These are phyloP conservation scores for Acanthochlamys bracteata DNA, from an alignment of 106 monocot species.

Conservation along the genomic window DNA sequence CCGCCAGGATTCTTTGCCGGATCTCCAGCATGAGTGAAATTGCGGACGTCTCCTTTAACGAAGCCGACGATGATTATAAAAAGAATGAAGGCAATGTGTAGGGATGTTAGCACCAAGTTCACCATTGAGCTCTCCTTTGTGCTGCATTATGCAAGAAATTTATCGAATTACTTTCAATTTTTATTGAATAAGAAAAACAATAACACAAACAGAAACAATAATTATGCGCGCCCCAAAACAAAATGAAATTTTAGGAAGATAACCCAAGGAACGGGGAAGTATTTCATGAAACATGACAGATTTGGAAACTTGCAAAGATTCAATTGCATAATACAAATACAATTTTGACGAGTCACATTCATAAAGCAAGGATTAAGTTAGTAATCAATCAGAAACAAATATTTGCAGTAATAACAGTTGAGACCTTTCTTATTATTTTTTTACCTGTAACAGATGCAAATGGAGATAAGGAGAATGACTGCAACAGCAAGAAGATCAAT, in stretches of 20 bases:
- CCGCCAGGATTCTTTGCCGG: conserved; percentile 45
- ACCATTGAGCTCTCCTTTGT: conserved; percentile 81
- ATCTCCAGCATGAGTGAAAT: conserved; percentile 49
- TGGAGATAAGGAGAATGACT: conserved; percentile 43
- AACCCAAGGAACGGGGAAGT: no score
- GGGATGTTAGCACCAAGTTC: conserved; percentile 65
- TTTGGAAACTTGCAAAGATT: no score
- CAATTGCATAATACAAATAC: no score
- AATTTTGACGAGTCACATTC: no score
- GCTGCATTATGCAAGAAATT: conserved; percentile 14
- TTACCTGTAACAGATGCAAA: conserved; percentile 88
- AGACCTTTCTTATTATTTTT: neutral
- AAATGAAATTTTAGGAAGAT: no score
- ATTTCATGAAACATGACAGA: no score
- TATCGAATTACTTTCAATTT: neutral
- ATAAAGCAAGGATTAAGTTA: no score
- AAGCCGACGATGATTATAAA: conserved; percentile 84
- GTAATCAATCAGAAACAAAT: no score
- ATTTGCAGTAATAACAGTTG: neutral
- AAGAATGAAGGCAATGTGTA: conserved; percentile 75
- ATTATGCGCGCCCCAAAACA: no score
- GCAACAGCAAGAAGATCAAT: conserved; percentile 72
- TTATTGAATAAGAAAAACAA: no score
- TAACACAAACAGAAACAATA: no score
- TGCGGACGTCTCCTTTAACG: conserved; percentile 46